Base-by-base conservation (phyloP, 176 grass and related monocot species). In the Cocos nucifera region DNA sequence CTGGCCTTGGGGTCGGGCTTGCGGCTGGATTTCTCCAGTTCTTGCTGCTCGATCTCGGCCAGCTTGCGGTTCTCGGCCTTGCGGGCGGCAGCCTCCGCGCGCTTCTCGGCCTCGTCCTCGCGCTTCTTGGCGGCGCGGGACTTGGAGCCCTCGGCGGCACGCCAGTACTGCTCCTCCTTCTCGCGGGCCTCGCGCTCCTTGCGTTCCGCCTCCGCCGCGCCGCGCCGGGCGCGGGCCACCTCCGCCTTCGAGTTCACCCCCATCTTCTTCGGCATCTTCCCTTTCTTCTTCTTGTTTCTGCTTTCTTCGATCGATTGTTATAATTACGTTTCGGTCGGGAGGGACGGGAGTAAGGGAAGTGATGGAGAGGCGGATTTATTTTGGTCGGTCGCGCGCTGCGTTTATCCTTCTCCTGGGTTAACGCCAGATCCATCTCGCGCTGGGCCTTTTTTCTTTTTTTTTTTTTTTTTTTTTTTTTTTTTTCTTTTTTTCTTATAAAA, bases 191-290 rank as follows among this genome's bases (percentile, higher is more conserved):
- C 78, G 68, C 69, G 64, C 8, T 75, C 73, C 24, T 71, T 67
- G 35, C 84, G 80, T 18, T 97, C 93, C 17, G 69, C 17, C 76
- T 97, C 93, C 53, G 77, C 71, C 25, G 75, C 66, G 56, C 87
- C 83, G 21, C 75, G 80, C 22, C 87, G 78, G 56, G 89, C 84
- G 48, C 84, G 84, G 61, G 81, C 87, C 17, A 78, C 87, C 73
- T 97, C 93, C 60, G 93, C 93, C 87, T 97, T 97, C 39, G 93
- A 82, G 84, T 97, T 97, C 2, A 86, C 72, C 15, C 87, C 87
- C 93, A 97, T 88, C 93, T 98, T 98, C 87, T 92, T 98, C 87
- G 87, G 93, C 93, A 98, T 98, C 66, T 44, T 44, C 10, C 35
- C 10, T 12, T 44, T 44, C 35, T 44, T 35, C 32, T 35, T 12